A percentile compares a stretch with the other conserved stretches of the same genome.
These are phyloP conservation scores for Cladorrhinum sp. DNA, from an alignment of 2,329 filamentous ascomycete species.

Conservation along the genomic window DNA sequence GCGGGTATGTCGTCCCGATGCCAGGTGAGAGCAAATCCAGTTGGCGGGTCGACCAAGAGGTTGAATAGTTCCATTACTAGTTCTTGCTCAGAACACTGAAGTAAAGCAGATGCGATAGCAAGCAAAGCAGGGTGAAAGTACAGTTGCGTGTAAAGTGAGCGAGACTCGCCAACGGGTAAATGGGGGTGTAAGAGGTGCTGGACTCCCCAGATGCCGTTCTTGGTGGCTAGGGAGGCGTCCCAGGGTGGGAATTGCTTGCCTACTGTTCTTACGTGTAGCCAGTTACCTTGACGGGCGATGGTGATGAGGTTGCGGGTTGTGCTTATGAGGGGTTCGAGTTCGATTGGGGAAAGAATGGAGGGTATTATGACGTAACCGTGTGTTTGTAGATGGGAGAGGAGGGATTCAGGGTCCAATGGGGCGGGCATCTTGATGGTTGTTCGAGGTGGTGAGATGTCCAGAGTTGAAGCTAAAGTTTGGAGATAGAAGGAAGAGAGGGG, in stretches of 20 bases:
- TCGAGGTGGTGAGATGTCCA: not conserved
- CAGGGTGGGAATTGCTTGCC: slow-evolving; percentile 92
- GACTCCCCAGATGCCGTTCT: slow-evolving; percentile 74
- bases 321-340: slow-evolving; percentile 58
- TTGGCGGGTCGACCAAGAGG: slow-evolving; percentile 70
- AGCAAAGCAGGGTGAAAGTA: slow-evolving; percentile 72
- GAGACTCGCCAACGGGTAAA: slow-evolving; percentile 55
- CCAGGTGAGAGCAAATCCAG: slow-evolving; percentile 74
- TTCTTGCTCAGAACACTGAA: slow-evolving; percentile 17
- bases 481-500: not conserved
- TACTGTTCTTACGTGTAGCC: slow-evolving; percentile 79
- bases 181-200: slow-evolving; percentile 79
- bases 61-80: slow-evolving; percentile 89
- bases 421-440: not conserved
- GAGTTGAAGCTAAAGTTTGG: not conserved
- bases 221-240: slow-evolving; percentile 55
- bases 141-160: slow-evolving; percentile 59
- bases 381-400: slow-evolving; percentile 47
- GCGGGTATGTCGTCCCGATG: slow-evolving; percentile 79
- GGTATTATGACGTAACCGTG: slow-evolving; percentile 77
- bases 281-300: slow-evolving; percentile 65
- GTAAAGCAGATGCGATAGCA: slow-evolving; percentile 51
- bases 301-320: slow-evolving; percentile 57
- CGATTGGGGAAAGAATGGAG: slow-evolving; percentile 54
- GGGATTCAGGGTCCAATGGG: slow-evolving; percentile 8